Conservation (phyloP, 768 basidiomycete genomes). For the Tricholoma flavovirens region DNA sequence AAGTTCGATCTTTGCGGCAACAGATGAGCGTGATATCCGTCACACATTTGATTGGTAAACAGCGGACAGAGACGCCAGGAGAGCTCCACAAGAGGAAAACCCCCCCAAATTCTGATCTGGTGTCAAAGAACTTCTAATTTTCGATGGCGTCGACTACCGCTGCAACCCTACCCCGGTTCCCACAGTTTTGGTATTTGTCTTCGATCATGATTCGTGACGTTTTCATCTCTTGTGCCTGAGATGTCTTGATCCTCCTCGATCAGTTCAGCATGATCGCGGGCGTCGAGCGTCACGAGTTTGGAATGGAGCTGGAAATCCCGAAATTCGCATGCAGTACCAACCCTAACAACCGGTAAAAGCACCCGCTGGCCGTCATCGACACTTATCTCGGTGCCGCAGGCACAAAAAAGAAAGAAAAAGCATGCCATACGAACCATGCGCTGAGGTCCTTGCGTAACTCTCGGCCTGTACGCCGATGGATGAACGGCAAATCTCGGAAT, state of each 20-base stretch:
- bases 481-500: not conserved
- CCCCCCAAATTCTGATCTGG: not conserved
- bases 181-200: slow-evolving; percentile 17
- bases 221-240: slow-evolving; percentile 28
- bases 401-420: not conserved
- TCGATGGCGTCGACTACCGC: slow-evolving; percentile 4
- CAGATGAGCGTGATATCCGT: slow-evolving; percentile 3
- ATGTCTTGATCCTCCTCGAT: slow-evolving; percentile 29
- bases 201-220: slow-evolving; percentile 29
- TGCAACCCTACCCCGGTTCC: slow-evolving; percentile 6
- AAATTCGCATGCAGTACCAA: slow-evolving; percentile 24
- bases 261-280: slow-evolving; percentile 21
- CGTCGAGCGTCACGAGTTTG: slow-evolving; percentile 30
- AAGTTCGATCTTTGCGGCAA: slow-evolving; percentile 6
- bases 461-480: not conserved
- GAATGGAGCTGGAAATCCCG: slow-evolving; percentile 26
- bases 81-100: slow-evolving; percentile 6
- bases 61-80: not conserved
- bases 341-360: slow-evolving; percentile 13
- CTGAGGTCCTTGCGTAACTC: slow-evolving; percentile 11
- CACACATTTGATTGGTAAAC: not conserved
- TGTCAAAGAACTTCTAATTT: slow-evolving; percentile 2
- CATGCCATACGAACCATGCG: slow-evolving; percentile 18
- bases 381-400: slow-evolving; percentile 30
- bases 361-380: slow-evolving; percentile 25